phyloP scores from a whole-genome alignment of 495 filamentous ascomycete species.

The Neurospora sp. region DNA sequence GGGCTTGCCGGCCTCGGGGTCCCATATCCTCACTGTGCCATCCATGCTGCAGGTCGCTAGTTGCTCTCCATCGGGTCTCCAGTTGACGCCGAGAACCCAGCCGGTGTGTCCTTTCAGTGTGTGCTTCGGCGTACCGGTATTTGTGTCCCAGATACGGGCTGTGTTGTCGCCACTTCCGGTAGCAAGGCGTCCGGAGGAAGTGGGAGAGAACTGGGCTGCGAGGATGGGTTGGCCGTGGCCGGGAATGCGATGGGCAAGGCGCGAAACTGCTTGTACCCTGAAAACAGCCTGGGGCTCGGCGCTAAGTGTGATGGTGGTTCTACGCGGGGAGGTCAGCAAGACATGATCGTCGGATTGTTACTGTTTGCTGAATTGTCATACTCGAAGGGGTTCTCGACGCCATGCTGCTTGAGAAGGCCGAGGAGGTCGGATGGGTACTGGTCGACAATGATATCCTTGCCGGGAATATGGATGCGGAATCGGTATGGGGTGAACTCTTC shows the following conservation, averaged over 20 bases:
- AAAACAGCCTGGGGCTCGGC: conserved; percentile 92
- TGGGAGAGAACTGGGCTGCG: conserved; percentile 77
- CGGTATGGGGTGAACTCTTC: conserved; percentile 81
- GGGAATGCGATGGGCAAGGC: conserved; percentile 78
- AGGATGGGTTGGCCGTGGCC: conserved; percentile 93
- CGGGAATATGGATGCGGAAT: conserved; percentile 60
- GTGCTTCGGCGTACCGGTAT: conserved; percentile 81
- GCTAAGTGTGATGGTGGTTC: conserved; percentile 54
- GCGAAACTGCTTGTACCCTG: conserved; percentile 80
- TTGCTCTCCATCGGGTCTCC: conserved; percentile 70
- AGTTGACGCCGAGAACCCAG: conserved; percentile 84
- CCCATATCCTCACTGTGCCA: conserved; percentile 83
- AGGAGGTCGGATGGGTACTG: conserved; percentile 53
- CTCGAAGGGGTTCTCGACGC: conserved; percentile 39
- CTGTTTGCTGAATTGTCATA: not conserved
- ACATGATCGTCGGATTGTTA: not conserved
- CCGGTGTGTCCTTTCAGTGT: conserved; percentile 88
- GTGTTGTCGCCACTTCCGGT: conserved; percentile 88
- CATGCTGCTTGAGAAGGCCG: conserved; percentile 37
- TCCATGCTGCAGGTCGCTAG: conserved; percentile 94
- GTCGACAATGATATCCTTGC: conserved; percentile 55
- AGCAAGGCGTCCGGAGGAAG: conserved; percentile 67
- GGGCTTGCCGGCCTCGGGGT: conserved; percentile 69
- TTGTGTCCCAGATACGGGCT: conserved; percentile 89
- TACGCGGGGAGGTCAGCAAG: not conserved